Percentiles rank a stretch among this genome's conserved stretches.
phyloP scores from a whole-genome alignment of 2,329 filamentous ascomycete species.

The Intubia oerlemansii region DNA sequence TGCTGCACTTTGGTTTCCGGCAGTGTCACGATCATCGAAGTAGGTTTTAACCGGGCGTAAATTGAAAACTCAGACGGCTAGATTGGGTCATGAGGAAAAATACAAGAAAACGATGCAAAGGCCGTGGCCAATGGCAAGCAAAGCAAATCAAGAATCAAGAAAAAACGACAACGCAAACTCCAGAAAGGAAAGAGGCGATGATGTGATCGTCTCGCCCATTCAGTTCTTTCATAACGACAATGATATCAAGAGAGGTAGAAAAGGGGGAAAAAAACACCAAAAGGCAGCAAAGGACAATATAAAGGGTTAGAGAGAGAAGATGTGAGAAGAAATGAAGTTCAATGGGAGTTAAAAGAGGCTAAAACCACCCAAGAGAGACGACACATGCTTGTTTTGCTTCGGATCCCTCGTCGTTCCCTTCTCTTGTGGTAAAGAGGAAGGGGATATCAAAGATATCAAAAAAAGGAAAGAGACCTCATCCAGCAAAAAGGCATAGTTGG shows the following conservation, averaged over 20 bases:
- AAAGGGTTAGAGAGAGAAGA: neutral
- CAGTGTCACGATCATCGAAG: too few species aligned
- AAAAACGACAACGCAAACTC: neutral
- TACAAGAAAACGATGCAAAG: neutral
- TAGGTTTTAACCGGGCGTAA: too few species aligned
- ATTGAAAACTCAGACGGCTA: neutral
- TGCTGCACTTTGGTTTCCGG: slow-evolving; percentile 1
- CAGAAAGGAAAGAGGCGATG: neutral
- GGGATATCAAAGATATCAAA: neutral
- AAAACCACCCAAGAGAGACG: slow-evolving; percentile 2
- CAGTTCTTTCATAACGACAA: too few species aligned
- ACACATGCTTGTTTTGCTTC: too few species aligned
- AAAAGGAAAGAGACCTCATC: neutral
- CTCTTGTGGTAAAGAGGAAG: neutral
- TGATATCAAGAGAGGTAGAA: slow-evolving; percentile 1
- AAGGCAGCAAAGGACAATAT: slow-evolving; percentile 1
- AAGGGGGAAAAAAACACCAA: neutral
- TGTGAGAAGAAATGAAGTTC: slow-evolving; percentile 1
- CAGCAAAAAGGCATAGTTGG: slow-evolving; percentile 8
- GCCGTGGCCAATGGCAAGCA: neutral
- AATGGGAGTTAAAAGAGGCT: slow-evolving; percentile 1
- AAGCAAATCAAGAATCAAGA: neutral
- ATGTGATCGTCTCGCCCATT: too few species aligned
- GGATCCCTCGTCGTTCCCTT: too few species aligned
- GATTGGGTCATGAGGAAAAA: slow-evolving; percentile 1